Base-by-base conservation (phyloP, 2,329 filamentous ascomycete genomes). In the Boeremia exigua region DNA sequence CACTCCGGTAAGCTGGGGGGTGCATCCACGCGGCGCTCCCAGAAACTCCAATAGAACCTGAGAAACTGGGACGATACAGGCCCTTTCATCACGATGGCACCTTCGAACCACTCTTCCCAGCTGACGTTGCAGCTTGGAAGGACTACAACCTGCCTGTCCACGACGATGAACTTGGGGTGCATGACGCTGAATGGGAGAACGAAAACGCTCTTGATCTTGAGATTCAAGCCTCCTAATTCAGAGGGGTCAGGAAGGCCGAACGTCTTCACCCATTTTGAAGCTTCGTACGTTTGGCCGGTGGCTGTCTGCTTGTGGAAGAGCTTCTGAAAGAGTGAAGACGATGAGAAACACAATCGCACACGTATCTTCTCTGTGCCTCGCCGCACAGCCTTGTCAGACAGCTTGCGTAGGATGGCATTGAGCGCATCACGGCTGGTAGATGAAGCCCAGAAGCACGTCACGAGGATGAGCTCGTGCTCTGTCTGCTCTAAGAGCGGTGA, bases 41-140 rank as follows among this genome's bases (percentile, higher is more conserved):
- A 95, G n/a, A 91, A 88, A 1, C 77, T 71, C 8, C 79, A 70
- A 75, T 90, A 92, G 67, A 94, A 94, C 2, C 78, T 71, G 37
- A 89, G 61, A 34, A 95, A 82, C n/a, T 82, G 79, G 4, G 72
- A 64, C 0, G 92, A 85, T 0, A 88, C 79, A 0, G 81, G 78
- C 0, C 90, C 90, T 6, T 80, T 79, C 10, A 94, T 75, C 50
- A 86, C 85, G 3, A 94, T 77, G 52, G 88, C 91, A 0, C 88
- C 89, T 72, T 96, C 91, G 25, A 94, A 88, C 91, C 91, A 96
- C n/a, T 85, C 76, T 73, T 95, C 91, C 89, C 89, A 95, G 67
- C 89, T 92, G 4, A 96, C 85, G 65, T 96, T 96, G 74, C 90
- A 93, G 65, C 88, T 92, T 0, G 91, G 91, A 9, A 95, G 74